These are phyloP conservation scores for Pyricularia pennisetigena DNA, from an alignment of 2,329 filamentous ascomycete species.

Conservation along the genomic window DNA sequence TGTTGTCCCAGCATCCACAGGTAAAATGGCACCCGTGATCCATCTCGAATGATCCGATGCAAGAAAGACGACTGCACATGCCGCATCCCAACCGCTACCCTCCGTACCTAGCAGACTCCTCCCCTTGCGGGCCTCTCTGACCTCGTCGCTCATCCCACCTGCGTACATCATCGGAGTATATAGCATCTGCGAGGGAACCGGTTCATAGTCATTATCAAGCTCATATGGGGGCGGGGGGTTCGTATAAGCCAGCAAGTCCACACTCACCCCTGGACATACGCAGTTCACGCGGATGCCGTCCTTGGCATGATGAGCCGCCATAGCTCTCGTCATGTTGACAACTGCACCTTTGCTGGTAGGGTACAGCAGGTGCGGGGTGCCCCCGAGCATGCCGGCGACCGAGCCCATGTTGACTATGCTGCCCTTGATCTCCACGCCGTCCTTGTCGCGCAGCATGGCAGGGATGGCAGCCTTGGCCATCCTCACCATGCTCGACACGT, in stretches of 20 bases:
- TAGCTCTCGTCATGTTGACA: conserved; percentile 40
- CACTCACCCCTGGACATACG: conserved; percentile 26
- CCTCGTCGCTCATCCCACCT: conserved; percentile 27
- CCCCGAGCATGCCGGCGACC: conserved; percentile 44
- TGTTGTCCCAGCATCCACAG: conserved; percentile 31
- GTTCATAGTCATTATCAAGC: not conserved
- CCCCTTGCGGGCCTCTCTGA: conserved; percentile 24
- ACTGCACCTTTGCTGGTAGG: conserved; percentile 38
- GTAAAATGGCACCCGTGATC: conserved; percentile 30
- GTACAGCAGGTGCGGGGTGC: conserved; percentile 33
- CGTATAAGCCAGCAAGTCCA: not conserved
- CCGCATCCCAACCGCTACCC: conserved; percentile 33
- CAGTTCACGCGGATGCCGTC: conserved; percentile 39
- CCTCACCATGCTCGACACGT: conserved; percentile 55
- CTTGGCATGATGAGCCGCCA: conserved; percentile 37
- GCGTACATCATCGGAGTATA: conserved; percentile 35
- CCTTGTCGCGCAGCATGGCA: conserved; percentile 44
- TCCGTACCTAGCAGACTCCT: conserved; percentile 29
- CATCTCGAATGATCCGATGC: conserved; percentile 29
- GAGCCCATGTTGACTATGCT: conserved; percentile 53
- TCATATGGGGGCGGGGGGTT: too few relatives aligned
- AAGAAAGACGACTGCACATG: conserved; percentile 27
- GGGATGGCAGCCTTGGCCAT: conserved; percentile 55
- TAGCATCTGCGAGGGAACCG: conserved; percentile 19
- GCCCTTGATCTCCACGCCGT: conserved; percentile 38